Base-by-base conservation (phyloP, 768 basidiomycete species). In the Lyophyllum atratum region DNA sequence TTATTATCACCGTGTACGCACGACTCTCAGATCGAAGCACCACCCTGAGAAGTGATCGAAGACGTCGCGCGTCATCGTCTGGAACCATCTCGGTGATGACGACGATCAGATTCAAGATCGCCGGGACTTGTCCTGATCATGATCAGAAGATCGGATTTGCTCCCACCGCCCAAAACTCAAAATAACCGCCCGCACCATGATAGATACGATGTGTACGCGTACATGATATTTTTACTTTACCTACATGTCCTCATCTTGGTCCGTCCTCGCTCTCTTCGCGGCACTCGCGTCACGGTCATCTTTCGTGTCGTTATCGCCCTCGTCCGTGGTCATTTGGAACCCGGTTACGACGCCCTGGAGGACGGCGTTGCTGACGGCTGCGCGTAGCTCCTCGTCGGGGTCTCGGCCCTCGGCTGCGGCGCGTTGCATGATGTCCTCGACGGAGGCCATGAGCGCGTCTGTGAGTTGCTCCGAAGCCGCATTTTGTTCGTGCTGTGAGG, bases 401-500 rank as follows among this genome's bases (percentile, higher is more conserved):
- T 91, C 84, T 28, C 77, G 74, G 7, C 87, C 89, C 60, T 85
- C 82, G 55, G 80, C 77, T 49, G 77, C 75, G 42, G 77, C 76
- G 43, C 73, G 75, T 51, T 72, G 62, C 79, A 91, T 85, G 66
- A 94, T 87, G 51, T 81, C 79, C 64, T 85, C 79, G 39, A 89
- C 85, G 24, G 83, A 82, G 50, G 74, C 71, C 75, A 94, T 83
- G 57, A 93, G 78, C 19, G 78, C 76, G 26, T 82, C 78, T 4
- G 92, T 90, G 56, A 93, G 80, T 31, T 76, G 71, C 64, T 92
- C 87, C n/a, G 90, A 85, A 31, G 82, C 83, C 28, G 72, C 71
- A 56, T 93, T 83, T 70, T 91, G 86, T 21, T 80, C 77, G 61
- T 89, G 82, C 66, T 89, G 85, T 4, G 89, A 90, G 2, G 80